Evolutionary conservation across 1,284 basidiomycete genomes (phyloP), one percentile per base, ranked within the genome.

Genomic region (Trametes hirsuta): DNA sequence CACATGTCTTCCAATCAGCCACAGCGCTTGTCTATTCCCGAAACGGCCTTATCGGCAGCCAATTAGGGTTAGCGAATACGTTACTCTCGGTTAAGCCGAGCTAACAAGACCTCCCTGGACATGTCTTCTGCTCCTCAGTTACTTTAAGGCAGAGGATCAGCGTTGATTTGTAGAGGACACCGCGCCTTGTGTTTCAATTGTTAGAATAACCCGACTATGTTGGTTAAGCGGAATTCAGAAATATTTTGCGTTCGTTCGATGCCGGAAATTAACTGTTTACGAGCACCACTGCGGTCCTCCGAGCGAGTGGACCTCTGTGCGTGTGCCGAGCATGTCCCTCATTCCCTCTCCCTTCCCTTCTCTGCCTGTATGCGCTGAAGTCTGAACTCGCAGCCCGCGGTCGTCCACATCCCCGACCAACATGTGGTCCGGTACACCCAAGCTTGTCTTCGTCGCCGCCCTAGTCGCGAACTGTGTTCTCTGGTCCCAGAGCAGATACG

Each of bases 401-500:
- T 49, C 44, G 18, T 34, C 51, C 47, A 56, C 48, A 34, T 18
- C 48, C 40, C 57, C 58, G 45, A 52, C 65, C 66, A 61, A 35
- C 57, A 81, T 82, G 80, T 64, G 76, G 60, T 74, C 74, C 57
- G 71, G 73, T 49, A 70, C 76, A 25, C 75, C 81, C 56, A 84
- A 79, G 71, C 66, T 82, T 8, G 66, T 83, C 34, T 84, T 90
- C 63, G 74, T 83, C 39, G 60, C 78, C 54, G 68, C 81, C 47
- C 72, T 91, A 67, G 69, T 80, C 60, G 45, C 84, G 45, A 85
- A 87, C 64, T 80, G 79, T 65, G 64, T 90, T 37, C 75, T 91
- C 46, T 90, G 84, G 86, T 87, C 88, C 15, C 81, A 83, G 66
- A 83, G 83, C 72, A 81, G 83, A 48, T 86, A 84, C 72, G 79